Percentiles rank a stretch among this genome's conserved stretches.
phyloP scores from a whole-genome alignment of 441 rosid species.

The Rhodomyrtus psidioides region DNA sequence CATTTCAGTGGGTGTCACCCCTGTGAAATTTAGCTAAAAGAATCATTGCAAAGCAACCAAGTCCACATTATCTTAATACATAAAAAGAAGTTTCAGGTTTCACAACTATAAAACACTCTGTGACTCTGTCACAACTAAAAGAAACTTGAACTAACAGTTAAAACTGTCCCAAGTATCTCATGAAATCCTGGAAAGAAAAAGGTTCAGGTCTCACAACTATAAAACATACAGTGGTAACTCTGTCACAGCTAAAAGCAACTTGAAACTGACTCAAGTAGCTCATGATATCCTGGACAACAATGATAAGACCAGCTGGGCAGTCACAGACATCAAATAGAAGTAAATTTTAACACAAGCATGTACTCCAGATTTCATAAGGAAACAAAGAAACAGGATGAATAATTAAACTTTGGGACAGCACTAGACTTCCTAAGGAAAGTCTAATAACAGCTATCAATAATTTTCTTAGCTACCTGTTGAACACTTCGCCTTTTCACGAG shows the following conservation, averaged over 20 bases:
- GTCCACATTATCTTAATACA: not conserved
- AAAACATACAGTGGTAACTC: not conserved
- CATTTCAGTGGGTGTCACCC: not conserved
- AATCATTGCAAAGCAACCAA: not conserved
- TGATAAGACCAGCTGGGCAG: not conserved
- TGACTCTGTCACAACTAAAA: not conserved
- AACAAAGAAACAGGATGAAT: not conserved
- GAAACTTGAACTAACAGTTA: not conserved
- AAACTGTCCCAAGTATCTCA: not conserved
- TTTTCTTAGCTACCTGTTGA: slow-evolving; percentile 53
- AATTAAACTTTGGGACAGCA: not conserved
- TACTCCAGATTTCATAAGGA: not conserved
- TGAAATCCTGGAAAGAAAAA: not conserved
- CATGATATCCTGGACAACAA: not conserved
- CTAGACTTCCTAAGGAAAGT: not conserved
- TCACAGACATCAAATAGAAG: not conserved
- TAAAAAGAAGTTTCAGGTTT: not conserved
- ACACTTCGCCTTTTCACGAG: slow-evolving; percentile 77
- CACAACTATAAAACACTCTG: not conserved
- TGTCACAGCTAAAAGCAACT: not conserved
- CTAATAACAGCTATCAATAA: not conserved
- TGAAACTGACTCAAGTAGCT: not conserved
- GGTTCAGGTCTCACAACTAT: not conserved
- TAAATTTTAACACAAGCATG: not conserved
- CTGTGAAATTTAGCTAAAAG: not conserved